These are phyloP conservation scores for Trifolium pratense DNA, from an alignment of 306 rosid species.

Conservation along the genomic window DNA sequence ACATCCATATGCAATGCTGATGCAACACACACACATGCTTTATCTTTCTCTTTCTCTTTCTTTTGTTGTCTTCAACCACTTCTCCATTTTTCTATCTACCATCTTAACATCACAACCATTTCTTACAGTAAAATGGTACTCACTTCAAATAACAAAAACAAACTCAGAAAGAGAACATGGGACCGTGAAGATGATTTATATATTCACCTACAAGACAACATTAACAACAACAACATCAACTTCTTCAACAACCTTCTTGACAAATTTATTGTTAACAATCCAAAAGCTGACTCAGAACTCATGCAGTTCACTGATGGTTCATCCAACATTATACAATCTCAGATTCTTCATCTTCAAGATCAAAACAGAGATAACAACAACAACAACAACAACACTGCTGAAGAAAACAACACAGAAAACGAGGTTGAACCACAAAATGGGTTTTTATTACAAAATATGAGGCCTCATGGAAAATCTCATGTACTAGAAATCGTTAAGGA, in stretches of 20 bases:
- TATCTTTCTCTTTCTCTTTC: too few species aligned
- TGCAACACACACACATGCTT: too few species aligned
- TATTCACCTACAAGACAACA: conserved; percentile 1
- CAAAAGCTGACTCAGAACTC: conserved; percentile 6
- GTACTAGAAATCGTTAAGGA: conserved; percentile 38
- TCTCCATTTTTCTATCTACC: too few species aligned
- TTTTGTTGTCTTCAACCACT: too few species aligned
- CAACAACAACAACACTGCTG: not conserved
- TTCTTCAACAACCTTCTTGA: conserved; percentile 22
- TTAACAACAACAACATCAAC: conserved; percentile 1
- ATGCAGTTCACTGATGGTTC: conserved; percentile 16
- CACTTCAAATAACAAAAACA: not conserved
- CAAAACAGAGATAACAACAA: not conserved
- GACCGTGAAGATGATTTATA: conserved; percentile 38
- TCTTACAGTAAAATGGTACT: not conserved
- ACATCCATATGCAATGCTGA: too few species aligned
- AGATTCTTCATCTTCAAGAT: not conserved
- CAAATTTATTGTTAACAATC: not conserved
- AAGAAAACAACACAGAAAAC: not conserved
- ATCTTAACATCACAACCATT: not conserved
- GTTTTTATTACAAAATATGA: conserved; percentile 34
- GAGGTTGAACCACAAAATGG: not conserved
- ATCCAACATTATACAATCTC: not conserved
- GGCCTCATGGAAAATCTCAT: conserved; percentile 35
- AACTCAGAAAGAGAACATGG: conserved; percentile 7